phyloP scores from a whole-genome alignment of 257 asterid species.

The Marsdenia floribunda region DNA sequence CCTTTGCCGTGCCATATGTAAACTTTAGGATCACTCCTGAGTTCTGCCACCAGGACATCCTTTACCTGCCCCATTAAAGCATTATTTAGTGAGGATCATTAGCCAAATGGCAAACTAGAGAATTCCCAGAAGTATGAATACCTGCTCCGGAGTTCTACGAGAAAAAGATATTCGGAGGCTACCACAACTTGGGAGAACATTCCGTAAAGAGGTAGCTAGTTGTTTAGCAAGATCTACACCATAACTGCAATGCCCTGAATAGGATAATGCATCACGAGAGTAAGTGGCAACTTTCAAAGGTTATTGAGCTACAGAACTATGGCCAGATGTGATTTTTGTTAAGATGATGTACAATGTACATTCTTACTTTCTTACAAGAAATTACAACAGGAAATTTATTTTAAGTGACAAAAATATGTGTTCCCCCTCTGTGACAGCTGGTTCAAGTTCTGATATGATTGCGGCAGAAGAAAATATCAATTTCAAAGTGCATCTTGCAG shows the following conservation, averaged over 20 bases:
- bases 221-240: constrained; percentile 72
- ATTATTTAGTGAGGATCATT: constrained; percentile 23
- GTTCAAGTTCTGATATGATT: neutral
- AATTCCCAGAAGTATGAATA: constrained; percentile 27
- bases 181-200: constrained; percentile 73
- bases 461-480: constrained; percentile 3
- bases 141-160: constrained; percentile 79
- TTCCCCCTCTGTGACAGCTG: neutral
- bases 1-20: constrained; percentile 83
- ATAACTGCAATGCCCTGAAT: constrained; percentile 70
- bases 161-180: constrained; percentile 77
- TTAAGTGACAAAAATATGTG: neutral
- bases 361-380: neutral
- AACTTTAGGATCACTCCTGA: constrained; percentile 56
- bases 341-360: neutral
- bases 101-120: constrained; percentile 11
- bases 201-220: constrained; percentile 50
- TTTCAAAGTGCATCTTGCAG: neutral
- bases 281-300: neutral
- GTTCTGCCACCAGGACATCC: constrained; percentile 43
- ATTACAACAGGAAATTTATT: neutral
- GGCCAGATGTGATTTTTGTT: neutral
- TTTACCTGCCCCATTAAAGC: constrained; percentile 52
- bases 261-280: neutral
- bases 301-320: neutral